Evolutionary conservation across 2,329 filamentous ascomycete species (phyloP).

Genomic region (Pseudogymnoascus sp.): DNA sequence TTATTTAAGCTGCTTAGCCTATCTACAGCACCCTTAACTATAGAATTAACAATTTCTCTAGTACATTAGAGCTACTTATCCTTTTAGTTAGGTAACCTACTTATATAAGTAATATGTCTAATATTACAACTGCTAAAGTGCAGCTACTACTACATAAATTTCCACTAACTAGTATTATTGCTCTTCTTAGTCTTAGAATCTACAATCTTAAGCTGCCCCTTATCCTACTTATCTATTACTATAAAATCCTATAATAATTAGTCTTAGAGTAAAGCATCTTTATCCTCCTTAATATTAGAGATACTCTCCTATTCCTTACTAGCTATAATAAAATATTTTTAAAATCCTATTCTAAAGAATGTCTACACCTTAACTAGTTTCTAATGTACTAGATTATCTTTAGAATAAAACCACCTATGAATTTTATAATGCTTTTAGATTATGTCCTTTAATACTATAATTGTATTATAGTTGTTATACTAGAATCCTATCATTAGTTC

Average conservation of each 20-base stretch:
- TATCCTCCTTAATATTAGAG: background rate
- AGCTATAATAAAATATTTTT: slow-evolving; percentile 6
- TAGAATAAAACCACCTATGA: background rate
- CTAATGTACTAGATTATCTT: background rate
- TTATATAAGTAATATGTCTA: slow-evolving; percentile 9
- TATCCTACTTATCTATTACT: background rate
- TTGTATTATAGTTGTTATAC: background rate
- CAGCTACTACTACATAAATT: background rate
- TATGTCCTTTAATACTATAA: background rate
- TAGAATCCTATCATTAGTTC: background rate
- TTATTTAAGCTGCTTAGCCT: slow-evolving; percentile 10
- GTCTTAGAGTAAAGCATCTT: background rate
- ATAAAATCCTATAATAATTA: background rate
- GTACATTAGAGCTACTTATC: slow-evolving; percentile 4
- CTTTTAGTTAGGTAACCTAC: slow-evolving; percentile 9
- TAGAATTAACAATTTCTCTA: background rate
- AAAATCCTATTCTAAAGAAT: background rate
- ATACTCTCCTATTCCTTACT: background rate
- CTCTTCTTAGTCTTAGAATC: background rate
- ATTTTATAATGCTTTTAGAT: background rate
- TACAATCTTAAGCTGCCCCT: background rate
- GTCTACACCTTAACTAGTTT: background rate
- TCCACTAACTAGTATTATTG: slow-evolving; percentile 1
- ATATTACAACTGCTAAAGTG: slow-evolving; percentile 5
- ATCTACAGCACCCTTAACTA: slow-evolving; percentile 8